phyloP scores from a whole-genome alignment of 768 basidiomycete species.

The Lyophyllum semitale region DNA sequence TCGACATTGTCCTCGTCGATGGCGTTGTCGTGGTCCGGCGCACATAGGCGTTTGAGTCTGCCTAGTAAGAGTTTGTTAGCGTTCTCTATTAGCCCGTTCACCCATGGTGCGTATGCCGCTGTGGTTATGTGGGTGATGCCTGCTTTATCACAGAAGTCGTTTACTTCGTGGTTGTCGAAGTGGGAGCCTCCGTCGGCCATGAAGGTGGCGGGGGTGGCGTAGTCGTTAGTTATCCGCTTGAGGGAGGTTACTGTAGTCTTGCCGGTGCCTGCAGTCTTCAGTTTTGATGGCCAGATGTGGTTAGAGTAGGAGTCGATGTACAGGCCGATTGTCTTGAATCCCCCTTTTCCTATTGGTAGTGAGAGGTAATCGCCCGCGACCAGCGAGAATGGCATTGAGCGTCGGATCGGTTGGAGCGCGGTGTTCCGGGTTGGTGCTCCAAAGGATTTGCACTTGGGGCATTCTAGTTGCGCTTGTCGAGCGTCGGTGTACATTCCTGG shows the following conservation, averaged over 20 bases:
- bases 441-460: constrained; percentile 29
- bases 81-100: not conserved
- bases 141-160: constrained; percentile 22
- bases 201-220: constrained; percentile 25
- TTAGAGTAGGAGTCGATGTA: constrained; percentile 32
- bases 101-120: constrained; percentile 1
- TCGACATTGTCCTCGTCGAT: not conserved
- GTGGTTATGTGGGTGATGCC: constrained; percentile 10
- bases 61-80: not conserved
- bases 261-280: constrained; percentile 16
- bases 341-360: constrained; percentile 30
- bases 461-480: not conserved
- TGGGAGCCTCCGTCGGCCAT: constrained; percentile 21
- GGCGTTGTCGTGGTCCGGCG: not conserved
- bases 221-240: constrained; percentile 10
- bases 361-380: constrained; percentile 25
- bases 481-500: not conserved
- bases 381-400: constrained; percentile 35
- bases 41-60: not conserved
- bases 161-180: constrained; percentile 21
- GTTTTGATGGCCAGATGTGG: constrained; percentile 28
- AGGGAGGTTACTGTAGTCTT: constrained; percentile 1
- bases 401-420: constrained; percentile 35
- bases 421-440: constrained; percentile 30
- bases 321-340: constrained; percentile 19